phyloP scores from a whole-genome alignment of 305 asterid genomes.

The Lippia alba region DNA sequence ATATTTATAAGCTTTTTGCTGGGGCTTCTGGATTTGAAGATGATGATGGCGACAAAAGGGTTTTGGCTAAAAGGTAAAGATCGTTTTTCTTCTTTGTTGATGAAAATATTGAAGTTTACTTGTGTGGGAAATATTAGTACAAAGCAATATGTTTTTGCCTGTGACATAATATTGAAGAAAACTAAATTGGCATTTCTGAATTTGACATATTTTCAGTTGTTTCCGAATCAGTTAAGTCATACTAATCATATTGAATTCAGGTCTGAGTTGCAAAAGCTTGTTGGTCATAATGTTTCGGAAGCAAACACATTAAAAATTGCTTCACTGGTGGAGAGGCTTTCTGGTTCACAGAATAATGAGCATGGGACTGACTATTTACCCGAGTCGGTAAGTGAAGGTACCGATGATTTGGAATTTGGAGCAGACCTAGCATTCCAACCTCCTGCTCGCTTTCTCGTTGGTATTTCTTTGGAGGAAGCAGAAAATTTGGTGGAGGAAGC shows the following conservation, averaged over 20 bases:
- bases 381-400: slow-evolving; percentile 47
- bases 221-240: slow-evolving; percentile 16
- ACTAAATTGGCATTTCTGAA: not conserved
- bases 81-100: slow-evolving; percentile 18
- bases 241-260: slow-evolving; percentile 42
- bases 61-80: slow-evolving; percentile 62
- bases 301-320: slow-evolving; percentile 62
- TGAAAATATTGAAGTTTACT: slow-evolving; percentile 19
- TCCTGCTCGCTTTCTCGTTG: slow-evolving; percentile 85
- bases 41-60: slow-evolving; percentile 48
- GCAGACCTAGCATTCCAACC: slow-evolving; percentile 75
- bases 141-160: slow-evolving; percentile 7
- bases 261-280: slow-evolving; percentile 75
- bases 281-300: slow-evolving; percentile 65
- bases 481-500: slow-evolving; percentile 55
- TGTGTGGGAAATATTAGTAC: slow-evolving; percentile 10
- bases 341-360: slow-evolving; percentile 56
- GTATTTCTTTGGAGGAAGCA: slow-evolving; percentile 59
- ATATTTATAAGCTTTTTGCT: slow-evolving; percentile 61
- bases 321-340: slow-evolving; percentile 67
- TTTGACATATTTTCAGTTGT: slow-evolving; percentile 1
- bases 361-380: slow-evolving; percentile 42
- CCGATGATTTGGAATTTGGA: slow-evolving; percentile 80
- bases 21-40: slow-evolving; percentile 51
- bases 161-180: slow-evolving; percentile 2